Evolutionary conservation across 169 alveolate genomes (phyloP), one percentile per base, ranked within the genome.

Genomic region (Cyclospora cayetanensis): DNA sequence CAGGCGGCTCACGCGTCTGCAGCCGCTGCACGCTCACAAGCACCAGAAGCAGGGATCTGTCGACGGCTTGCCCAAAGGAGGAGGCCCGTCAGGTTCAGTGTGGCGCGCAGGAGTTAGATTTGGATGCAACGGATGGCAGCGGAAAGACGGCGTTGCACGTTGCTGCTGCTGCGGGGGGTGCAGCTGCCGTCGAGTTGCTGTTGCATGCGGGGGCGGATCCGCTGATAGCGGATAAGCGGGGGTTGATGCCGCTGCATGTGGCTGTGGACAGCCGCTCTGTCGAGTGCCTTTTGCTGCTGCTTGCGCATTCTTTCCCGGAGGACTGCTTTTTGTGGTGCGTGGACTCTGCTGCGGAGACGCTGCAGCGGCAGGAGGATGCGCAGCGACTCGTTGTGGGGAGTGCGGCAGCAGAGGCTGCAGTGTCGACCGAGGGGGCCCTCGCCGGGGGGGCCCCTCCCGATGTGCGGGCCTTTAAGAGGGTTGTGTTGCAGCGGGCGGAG

Each of bases 151-250:
- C 92, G 0, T 74, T 86, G 39, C 92, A 86, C 74, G 55, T 86
- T 39, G 92, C 92, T 25, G 79, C 85, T 43, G 52, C 74, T 2
- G 63, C 41, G 29, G 86, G 92, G 18, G 86, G 63, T 1, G 63
- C 77, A 27, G 66, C 70, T 34, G 92, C 76, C 7, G 92, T 65
- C 22, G 92, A 86, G 53, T 41, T 86, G 92, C 76, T 86, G 85
- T 76, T 86, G 60, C 92, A 86, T 27, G 84, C 92, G 2, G 92
- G 92, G 2, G 92, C 85, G 39, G 79, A 77, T 31, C 92, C 92
- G 42, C 70, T 42, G 20, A n/a, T 53, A 42, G 70, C 50, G 41
- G 70, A 25, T 39, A 31, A 50, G 85, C 25, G 65, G 42, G 92
- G 86, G 12, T 29, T 25, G 55, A 52, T 86, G 43, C 86, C 92